Base-by-base conservation (phyloP, 495 filamentous ascomycete genomes). In the Cladorrhinum samala region DNA sequence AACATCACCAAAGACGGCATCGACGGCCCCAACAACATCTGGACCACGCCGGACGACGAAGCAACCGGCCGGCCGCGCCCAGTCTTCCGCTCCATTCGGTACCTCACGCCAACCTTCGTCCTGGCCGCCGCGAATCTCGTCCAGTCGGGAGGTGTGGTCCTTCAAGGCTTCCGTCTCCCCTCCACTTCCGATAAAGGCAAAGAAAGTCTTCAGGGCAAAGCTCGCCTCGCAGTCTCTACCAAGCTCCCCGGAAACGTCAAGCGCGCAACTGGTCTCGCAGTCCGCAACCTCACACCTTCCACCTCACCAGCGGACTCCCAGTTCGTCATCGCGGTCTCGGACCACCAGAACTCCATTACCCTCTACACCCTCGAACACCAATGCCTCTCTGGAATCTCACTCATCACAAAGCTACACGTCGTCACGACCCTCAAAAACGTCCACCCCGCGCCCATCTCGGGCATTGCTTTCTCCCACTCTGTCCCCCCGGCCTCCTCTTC, bases 371-470 rank as follows among this genome's bases (percentile, higher is more conserved):
- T 95, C 36, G 83, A 93, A 27, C 75, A 77, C 23, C 70, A 75
- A 51, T 57, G 66, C 30, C 59, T 71, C 21, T 63, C 56, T 37
- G 65, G 59, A 24, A 61, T 78, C 48, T 74, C 79, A 39, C 82
- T 80, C 36, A 68, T 84, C 38, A 52, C 72, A 33, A 73, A 78
- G 27, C 77, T 94, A 58, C 72, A 72, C 49, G 68, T 74, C 0
- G 85, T 89, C 65, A 74, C 79, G 13, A 82, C 79, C 25, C 70
- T 93, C 50, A 80, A 78, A 49, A 72, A 83, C 18, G 91, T 90
- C 14, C 93, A 96, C 65, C 81, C 87, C 1, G 80, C 86, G 43
- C 84, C 89, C 54, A 94, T 96, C 66, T 96, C 92, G 3, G 86
- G 84, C 56, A 74, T 96, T 45, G 75, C 78, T 51, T 92, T 96